Evolutionary conservation across 2,329 filamentous ascomycete genomes (phyloP), one percentile per base, ranked within the genome.

Genomic region (Phaeosphaeriaceae sp.): DNA sequence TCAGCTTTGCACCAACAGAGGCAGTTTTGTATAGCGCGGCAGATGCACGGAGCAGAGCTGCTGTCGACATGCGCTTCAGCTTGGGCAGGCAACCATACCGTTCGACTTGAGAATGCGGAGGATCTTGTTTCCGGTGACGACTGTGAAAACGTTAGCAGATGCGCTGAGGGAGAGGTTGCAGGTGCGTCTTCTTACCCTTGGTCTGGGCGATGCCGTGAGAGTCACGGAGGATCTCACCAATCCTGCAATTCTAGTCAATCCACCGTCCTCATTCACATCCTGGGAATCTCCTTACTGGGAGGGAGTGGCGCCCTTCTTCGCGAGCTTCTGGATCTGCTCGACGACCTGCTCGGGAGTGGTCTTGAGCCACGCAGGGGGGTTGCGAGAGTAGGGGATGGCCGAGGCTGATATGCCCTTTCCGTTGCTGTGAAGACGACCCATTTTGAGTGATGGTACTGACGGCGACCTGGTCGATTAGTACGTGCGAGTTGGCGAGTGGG

Each of bases 351-450:
- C 93, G 80, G 95, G 94, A 76, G 93, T 97, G 85, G 93, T 96
- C 91, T 99, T 99, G 84, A 98, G 87, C 95, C 95, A 99, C 74
- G 94, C 88, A 65, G 95, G 94, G 69, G 93, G 82, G 76, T 88
- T 89, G 86, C 95, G 94, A 74, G 93, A 97, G 90, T 98, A 99
- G 80, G 96, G 95, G 84, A 98, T 85, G 78, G 95, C 93, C 67
- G 93, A 97, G 85, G 92, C 85, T 73, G 93, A 93, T 85, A 99
- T 99, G 84, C 95, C 96, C 92, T 98, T 98, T 87, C 95, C 94
- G 80, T 97, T 97, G 89, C 88, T 92, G 91, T 99, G 96, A 91
- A 98, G 90, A 88, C 94, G 90, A 90, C 94, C 93, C 93, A 97
- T 97, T 73, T 83, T 91, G 83, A 71, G 75, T 54, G 63, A 68